phyloP scores from a whole-genome alignment of 306 rosid genomes.

The Cucurbita maxima region DNA sequence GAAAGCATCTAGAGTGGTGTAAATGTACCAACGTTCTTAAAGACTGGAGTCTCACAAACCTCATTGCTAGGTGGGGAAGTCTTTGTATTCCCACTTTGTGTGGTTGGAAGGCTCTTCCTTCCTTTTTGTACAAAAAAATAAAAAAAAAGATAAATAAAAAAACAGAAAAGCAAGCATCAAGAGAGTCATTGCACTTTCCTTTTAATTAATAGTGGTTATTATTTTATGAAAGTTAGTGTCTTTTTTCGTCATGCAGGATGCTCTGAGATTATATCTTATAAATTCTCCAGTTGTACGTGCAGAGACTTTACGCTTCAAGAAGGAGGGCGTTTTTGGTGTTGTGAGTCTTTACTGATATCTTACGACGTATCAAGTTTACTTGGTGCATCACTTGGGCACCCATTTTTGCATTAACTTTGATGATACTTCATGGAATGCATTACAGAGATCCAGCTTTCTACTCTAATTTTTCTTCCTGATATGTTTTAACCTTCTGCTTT shows the following conservation, averaged over 20 bases:
- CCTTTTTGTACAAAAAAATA: neutral
- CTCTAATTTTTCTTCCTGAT: neutral
- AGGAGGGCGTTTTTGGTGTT: constrained; percentile 95
- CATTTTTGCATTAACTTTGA: neutral
- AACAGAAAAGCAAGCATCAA: neutral
- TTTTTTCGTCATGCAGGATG: constrained; percentile 46
- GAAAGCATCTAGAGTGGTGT: neutral
- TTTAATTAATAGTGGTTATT: neutral
- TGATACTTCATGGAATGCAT: neutral
- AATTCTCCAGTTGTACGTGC: constrained; percentile 98
- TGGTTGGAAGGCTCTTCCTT: neutral
- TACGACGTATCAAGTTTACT: neutral
- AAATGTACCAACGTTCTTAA: neutral
- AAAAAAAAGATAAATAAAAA: neutral
- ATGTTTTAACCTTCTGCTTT: neutral
- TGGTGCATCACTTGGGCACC: neutral
- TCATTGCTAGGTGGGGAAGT: neutral
- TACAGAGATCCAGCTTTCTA: neutral
- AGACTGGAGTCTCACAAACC: neutral
- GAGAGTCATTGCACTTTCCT: neutral
- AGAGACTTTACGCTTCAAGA: constrained; percentile 84
- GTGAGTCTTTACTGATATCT: constrained; percentile 31
- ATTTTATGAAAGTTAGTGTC: neutral
- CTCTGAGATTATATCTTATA: constrained; percentile 73
- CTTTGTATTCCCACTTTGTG: neutral